phyloP scores from a whole-genome alignment of 192 early-diverging fungal species.

The Backusella circina region DNA sequence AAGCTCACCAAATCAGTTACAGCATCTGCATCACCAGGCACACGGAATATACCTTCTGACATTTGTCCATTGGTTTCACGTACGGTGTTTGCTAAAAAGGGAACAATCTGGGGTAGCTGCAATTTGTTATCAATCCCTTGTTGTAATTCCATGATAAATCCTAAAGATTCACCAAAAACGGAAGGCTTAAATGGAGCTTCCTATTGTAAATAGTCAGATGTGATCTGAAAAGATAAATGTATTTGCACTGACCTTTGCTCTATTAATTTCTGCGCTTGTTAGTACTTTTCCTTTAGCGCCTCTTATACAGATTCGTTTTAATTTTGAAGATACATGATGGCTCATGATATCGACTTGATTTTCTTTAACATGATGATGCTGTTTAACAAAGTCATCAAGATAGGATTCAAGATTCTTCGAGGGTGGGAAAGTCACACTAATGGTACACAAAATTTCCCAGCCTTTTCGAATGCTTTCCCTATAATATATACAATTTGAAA shows the following conservation, averaged over 20 bases:
- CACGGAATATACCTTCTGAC: constrained; percentile 95
- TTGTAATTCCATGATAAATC: constrained; percentile 78
- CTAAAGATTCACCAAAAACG: constrained; percentile 88
- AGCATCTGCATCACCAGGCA: constrained; percentile 87
- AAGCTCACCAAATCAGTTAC: constrained; percentile 68
- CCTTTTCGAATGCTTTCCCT: constrained; percentile 72
- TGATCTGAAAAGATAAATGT: not conserved
- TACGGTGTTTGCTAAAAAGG: constrained; percentile 75
- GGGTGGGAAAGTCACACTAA: constrained; percentile 86
- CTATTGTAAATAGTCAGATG: constrained; percentile 19
- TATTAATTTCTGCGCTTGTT: constrained; percentile 65
- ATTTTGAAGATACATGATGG: constrained; percentile 46
- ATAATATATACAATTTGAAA: not conserved
- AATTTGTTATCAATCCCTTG: constrained; percentile 37
- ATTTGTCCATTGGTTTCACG: constrained; percentile 68
- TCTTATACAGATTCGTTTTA: constrained; percentile 68
- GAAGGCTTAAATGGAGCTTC: constrained; percentile 81
- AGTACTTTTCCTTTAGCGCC: constrained; percentile 80
- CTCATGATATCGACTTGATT: constrained; percentile 50
- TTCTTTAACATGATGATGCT: constrained; percentile 51
- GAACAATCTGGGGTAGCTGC: constrained; percentile 76
- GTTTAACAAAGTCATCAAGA: constrained; percentile 71
- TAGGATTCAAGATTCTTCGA: constrained; percentile 87
- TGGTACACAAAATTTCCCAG: constrained; percentile 81
- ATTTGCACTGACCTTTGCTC: constrained; percentile 40